A percentile compares a stretch with the other conserved stretches of the same genome.
Conservation (phyloP, 1,284 basidiomycete species). For the Sanguinoderma infundibulare region DNA sequence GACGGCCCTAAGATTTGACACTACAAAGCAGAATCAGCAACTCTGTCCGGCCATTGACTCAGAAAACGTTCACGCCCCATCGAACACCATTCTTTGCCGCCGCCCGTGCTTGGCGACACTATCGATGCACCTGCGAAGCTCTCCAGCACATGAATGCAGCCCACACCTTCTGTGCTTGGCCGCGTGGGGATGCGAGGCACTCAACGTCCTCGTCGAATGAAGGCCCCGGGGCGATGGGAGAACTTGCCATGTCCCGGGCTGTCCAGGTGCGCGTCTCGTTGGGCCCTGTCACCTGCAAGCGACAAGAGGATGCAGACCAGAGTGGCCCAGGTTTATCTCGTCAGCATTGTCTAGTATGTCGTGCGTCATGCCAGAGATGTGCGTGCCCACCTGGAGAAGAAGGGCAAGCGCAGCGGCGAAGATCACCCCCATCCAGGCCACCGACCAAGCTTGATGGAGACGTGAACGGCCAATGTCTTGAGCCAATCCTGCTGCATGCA, state of each 20-base stretch:
- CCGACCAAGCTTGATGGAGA: conserved; percentile 30
- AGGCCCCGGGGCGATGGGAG: conserved; percentile 26
- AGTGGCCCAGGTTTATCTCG: conserved; percentile 42
- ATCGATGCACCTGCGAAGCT: conserved; percentile 29
- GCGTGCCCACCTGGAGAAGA: conserved; percentile 37
- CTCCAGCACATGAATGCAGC: conserved; percentile 27
- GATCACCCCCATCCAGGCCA: conserved; percentile 34
- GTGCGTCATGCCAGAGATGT: conserved; percentile 36
- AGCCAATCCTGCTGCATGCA: no score
- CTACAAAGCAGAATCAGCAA: no score
- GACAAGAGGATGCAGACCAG: no score
- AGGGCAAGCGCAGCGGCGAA: conserved; percentile 35
- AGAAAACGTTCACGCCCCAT: no score
- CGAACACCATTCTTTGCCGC: no score
- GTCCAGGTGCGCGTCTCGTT: conserved; percentile 24
- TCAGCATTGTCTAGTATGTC: conserved; percentile 34
- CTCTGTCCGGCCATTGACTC: no score
- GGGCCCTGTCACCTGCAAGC: conserved; percentile 17
- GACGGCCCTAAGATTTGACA: no score
- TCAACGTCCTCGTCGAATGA: conserved; percentile 33
- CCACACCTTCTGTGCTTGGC: conserved; percentile 37
- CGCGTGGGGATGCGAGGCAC: conserved; percentile 37
- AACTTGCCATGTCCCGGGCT: conserved; percentile 30
- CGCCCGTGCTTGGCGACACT: not conserved
- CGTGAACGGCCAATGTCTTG: conserved; percentile 9